A percentile compares a stretch with the other conserved stretches of the same genome.
These are phyloP conservation scores for Ailanthus altissimus DNA, from an alignment of 345 rosid species.

Conservation along the genomic window DNA sequence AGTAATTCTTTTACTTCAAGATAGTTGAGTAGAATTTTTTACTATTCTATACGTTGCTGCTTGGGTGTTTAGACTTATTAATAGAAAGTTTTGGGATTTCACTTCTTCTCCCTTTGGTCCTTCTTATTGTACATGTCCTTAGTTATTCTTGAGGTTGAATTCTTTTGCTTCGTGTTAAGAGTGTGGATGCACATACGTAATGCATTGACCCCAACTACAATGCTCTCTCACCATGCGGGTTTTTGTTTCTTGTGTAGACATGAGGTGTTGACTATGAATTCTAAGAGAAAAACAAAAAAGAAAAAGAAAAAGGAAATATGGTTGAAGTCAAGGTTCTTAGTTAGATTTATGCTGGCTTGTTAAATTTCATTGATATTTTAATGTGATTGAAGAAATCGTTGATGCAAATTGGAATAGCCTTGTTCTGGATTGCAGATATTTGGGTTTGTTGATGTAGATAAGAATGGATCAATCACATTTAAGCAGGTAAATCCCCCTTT, in stretches of 20 bases:
- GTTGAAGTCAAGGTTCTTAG: background rate
- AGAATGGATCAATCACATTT: constrained; percentile 73
- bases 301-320: background rate
- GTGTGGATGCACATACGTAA: background rate
- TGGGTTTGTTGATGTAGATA: constrained; percentile 78
- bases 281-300: background rate
- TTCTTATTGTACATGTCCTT: background rate
- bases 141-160: background rate
- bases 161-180: background rate
- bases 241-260: background rate
- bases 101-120: background rate
- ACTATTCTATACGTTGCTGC: background rate
- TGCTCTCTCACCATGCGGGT: background rate
- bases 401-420: background rate
- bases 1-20: background rate
- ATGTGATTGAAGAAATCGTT: background rate
- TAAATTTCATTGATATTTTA: background rate
- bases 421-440: constrained; percentile 58
- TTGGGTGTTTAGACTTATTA: background rate
- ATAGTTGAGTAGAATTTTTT: background rate
- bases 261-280: background rate
- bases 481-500: constrained; percentile 62
- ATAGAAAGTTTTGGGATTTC: background rate
- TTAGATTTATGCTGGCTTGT: background rate
- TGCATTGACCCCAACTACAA: background rate